phyloP scores from a whole-genome alignment of 225 moss, liverwort and hornwort genomes.

The Bryum argenteum region DNA sequence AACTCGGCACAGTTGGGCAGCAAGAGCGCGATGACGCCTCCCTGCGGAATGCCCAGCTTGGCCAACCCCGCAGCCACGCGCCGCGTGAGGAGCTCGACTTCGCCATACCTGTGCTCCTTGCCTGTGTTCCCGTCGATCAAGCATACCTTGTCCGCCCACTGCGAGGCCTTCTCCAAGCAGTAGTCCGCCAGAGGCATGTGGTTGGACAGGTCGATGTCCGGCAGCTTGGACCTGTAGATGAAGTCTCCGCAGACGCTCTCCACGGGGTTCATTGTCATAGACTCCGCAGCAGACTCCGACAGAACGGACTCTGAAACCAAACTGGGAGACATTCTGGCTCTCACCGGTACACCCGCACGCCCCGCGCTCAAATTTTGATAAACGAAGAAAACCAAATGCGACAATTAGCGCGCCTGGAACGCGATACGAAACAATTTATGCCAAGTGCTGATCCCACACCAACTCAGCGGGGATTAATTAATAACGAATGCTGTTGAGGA shows the following conservation, averaged over 20 bases:
- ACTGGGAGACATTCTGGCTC: conserved; percentile 42
- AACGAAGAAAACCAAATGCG: neutral
- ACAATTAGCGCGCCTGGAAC: neutral
- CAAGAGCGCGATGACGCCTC: conserved; percentile 58
- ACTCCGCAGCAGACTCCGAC: conserved; percentile 11
- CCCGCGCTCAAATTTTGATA: no score
- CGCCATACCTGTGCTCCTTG: conserved; percentile 39
- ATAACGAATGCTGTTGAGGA: neutral
- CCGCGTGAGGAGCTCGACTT: conserved; percentile 43
- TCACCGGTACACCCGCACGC: neutral
- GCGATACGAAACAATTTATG: neutral
- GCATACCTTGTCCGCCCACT: conserved; percentile 54
- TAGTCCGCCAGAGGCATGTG: conserved; percentile 57
- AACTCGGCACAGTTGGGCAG: conserved; percentile 63
- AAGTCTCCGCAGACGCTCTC: conserved; percentile 18
- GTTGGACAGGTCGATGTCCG: conserved; percentile 54
- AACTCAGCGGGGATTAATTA: neutral
- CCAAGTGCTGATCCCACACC: neutral
- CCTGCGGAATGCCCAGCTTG: conserved; percentile 48
- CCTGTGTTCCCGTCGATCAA: conserved; percentile 60
- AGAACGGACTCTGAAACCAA: conserved; percentile 24
- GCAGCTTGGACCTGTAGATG: conserved; percentile 61
- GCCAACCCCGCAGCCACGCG: conserved; percentile 58
- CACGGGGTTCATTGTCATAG: conserved; percentile 19
- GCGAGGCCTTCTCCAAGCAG: conserved; percentile 42